Percentiles rank a stretch among this genome's conserved stretches.
Conservation (phyloP, 148 eudicot genomes). For the Cornus suecica region DNA sequence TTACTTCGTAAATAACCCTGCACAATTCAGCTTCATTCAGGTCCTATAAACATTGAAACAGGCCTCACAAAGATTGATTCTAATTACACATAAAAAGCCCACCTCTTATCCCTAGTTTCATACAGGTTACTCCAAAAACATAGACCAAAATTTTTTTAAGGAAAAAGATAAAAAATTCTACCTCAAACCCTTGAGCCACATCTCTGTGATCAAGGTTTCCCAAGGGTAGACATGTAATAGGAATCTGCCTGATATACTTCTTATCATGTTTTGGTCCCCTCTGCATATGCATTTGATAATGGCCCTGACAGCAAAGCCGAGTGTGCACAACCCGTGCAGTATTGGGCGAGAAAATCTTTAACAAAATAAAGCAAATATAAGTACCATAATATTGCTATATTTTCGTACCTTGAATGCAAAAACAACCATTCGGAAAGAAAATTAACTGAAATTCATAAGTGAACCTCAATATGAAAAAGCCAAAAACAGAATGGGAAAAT, state of each 20-base stretch:
- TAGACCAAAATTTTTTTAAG: not conserved
- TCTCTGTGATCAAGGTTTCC: conserved; percentile 82
- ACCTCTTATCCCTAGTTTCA: not conserved
- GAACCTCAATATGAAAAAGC: too few relatives aligned
- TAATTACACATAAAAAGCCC: not conserved
- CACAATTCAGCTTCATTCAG: conserved; percentile 14
- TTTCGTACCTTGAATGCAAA: not conserved
- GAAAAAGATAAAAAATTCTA: conserved; percentile 11
- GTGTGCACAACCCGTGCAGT: conserved; percentile 88
- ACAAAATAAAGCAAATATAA: conserved; percentile 5
- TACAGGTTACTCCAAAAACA: not conserved
- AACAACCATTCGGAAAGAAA: not conserved
- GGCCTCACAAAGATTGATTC: not conserved
- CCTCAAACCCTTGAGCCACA: conserved; percentile 95
- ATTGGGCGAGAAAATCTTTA: conserved; percentile 79
- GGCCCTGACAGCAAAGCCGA: conserved; percentile 88
- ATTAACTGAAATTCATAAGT: not conserved
- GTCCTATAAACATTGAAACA: not conserved
- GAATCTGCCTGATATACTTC: conserved; percentile 70
- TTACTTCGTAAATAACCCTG: conserved; percentile 87
- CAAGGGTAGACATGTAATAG: conserved; percentile 85
- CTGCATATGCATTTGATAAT: conserved; percentile 63
- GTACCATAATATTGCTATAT: too few relatives aligned
- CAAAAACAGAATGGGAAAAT: too few relatives aligned
- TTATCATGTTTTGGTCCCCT: conserved; percentile 71